These are phyloP conservation scores for Phaeomoniella chlamydospora DNA, from an alignment of 2,329 filamentous ascomycete genomes.

Conservation along the genomic window DNA sequence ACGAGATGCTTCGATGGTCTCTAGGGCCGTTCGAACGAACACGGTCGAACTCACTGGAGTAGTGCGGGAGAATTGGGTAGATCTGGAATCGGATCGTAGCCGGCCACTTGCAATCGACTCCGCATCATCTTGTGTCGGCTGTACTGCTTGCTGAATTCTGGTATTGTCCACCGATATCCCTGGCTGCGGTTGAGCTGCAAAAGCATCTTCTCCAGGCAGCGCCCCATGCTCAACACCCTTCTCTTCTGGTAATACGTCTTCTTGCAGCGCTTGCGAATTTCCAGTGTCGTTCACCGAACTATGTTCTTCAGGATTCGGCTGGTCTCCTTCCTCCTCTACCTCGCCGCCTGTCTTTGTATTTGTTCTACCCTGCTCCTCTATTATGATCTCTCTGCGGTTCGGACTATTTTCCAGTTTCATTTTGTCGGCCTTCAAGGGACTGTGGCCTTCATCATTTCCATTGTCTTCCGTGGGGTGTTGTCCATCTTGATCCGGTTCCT, in stretches of 20 bases:
- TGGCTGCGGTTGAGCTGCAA: background rate
- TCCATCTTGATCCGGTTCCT: constrained; percentile 12
- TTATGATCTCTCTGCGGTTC: constrained; percentile 15
- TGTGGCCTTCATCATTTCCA: constrained; percentile 13
- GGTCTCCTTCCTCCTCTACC: constrained; percentile 6
- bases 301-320: no score
- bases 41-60: constrained; percentile 82
- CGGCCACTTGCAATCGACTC: constrained; percentile 16
- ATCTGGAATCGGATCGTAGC: constrained; percentile 45
- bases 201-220: no score
- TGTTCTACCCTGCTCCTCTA: constrained; percentile 9
- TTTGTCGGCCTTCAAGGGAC: constrained; percentile 17
- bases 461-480: constrained; percentile 13
- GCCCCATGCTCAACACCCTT: no score
- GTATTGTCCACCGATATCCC: constrained; percentile 9
- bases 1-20: constrained; percentile 80
- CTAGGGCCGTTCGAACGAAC: constrained; percentile 86
- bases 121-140: constrained; percentile 11
- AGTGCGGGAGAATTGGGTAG: constrained; percentile 36
- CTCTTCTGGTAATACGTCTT: no score
- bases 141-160: background rate
- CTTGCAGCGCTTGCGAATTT: no score
- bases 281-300: no score
- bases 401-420: constrained; percentile 14
- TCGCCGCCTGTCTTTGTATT: constrained; percentile 1